A percentile compares a stretch with the other conserved stretches of the same genome.
Conservation (phyloP, 495 filamentous ascomycete species). For the Penicillium psychrofluorescens region DNA sequence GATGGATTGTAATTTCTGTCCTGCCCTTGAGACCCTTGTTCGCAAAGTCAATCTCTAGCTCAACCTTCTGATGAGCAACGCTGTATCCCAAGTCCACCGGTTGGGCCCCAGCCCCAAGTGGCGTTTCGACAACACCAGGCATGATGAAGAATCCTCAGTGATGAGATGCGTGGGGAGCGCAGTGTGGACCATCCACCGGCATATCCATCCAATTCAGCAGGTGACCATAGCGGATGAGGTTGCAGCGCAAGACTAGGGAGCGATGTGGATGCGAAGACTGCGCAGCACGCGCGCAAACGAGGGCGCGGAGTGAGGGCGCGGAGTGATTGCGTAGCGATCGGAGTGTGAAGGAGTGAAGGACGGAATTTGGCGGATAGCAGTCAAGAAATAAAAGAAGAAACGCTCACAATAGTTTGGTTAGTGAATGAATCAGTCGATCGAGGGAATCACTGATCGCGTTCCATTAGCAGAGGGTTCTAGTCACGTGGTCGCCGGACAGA, state of each 20-base stretch:
- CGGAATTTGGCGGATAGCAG: no score
- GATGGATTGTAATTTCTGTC: constrained; percentile 72
- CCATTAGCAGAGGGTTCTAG: constrained; percentile 10
- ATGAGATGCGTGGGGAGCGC: constrained; percentile 36
- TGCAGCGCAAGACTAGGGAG: not conserved
- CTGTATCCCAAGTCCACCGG: constrained; percentile 42
- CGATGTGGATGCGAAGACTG: not conserved
- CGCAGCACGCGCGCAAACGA: not conserved
- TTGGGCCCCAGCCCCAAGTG: constrained; percentile 23
- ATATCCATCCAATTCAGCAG: constrained; percentile 27
- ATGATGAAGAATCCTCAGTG: constrained; percentile 35
- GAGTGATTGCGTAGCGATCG: no score
- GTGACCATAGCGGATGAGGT: not conserved
- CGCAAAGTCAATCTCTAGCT: constrained; percentile 80
- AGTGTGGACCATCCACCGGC: constrained; percentile 31
- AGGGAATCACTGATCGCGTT: constrained; percentile 3
- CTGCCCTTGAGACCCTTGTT: constrained; percentile 68
- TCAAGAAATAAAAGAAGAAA: no score
- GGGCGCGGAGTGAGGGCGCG: no score
- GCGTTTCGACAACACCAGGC: constrained; percentile 40
- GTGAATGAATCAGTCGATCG: no score
- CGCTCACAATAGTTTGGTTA: no score
- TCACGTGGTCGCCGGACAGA: constrained; percentile 15
- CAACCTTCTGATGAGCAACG: constrained; percentile 74
- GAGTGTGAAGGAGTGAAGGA: no score